A percentile compares a stretch with the other conserved stretches of the same genome.
phyloP scores from a whole-genome alignment of 2,329 filamentous ascomycete species.

The Ceratocystis alfenasii region DNA sequence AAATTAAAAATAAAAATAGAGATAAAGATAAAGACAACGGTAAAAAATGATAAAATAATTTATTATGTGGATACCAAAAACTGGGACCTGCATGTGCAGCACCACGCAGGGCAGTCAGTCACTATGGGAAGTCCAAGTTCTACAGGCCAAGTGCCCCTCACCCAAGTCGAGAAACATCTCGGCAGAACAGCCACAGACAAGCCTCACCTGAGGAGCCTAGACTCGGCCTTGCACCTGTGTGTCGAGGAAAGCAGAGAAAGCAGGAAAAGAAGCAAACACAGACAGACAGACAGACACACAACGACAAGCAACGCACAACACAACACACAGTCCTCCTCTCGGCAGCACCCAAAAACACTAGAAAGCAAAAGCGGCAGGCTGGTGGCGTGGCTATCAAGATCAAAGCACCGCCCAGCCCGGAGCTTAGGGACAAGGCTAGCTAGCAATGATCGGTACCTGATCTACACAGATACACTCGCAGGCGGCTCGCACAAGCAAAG shows the following conservation, averaged over 20 bases:
- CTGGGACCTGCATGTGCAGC: not conserved
- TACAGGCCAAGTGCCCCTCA: too few relatives aligned
- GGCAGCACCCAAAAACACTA: not conserved
- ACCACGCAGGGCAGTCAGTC: not conserved
- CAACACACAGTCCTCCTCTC: too few relatives aligned
- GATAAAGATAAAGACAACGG: too few relatives aligned
- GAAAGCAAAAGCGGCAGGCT: too few relatives aligned
- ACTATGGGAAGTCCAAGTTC: too few relatives aligned
- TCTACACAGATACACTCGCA: not conserved
- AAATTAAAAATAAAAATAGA: not conserved
- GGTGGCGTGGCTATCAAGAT: not conserved
- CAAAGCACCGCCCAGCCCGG: not conserved
- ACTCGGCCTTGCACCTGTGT: too few relatives aligned
- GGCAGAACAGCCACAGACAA: too few relatives aligned
- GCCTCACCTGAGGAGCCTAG: too few relatives aligned
- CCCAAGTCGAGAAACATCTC: too few relatives aligned
- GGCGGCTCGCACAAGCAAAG: not conserved
- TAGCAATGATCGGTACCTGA: constrained; percentile 2
- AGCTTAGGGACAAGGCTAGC: not conserved
- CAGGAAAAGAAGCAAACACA: not conserved
- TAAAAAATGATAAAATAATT: not conserved
- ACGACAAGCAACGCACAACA: not conserved
- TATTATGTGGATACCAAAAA: not conserved
- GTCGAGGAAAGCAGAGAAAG: not conserved
- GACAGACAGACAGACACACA: not conserved